These are phyloP conservation scores for Chalaropsis thielavioides DNA, from an alignment of 2,329 filamentous ascomycete species.

Conservation along the genomic window DNA sequence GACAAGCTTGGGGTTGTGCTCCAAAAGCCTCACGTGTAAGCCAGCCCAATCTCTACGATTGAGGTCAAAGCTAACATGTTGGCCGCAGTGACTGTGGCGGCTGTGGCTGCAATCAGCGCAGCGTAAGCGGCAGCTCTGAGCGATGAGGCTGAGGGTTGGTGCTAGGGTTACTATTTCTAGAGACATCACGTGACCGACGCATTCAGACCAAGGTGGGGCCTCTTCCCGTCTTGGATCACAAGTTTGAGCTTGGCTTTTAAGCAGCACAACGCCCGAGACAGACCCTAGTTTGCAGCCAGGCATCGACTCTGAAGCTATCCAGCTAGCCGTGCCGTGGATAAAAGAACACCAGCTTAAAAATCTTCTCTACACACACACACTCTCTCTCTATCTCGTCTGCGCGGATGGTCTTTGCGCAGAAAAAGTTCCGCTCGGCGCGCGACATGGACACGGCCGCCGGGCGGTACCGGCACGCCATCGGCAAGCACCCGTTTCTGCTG, in stretches of 20 bases:
- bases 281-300: too few species aligned
- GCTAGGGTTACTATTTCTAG: neutral
- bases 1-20: neutral
- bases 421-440: conserved; percentile 32
- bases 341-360: neutral
- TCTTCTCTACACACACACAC: neutral
- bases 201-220: neutral
- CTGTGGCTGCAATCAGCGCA: neutral
- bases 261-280: too few species aligned
- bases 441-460: conserved; percentile 56
- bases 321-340: neutral
- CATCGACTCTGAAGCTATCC: too few species aligned
- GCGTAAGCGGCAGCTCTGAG: neutral
- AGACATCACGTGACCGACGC: neutral
- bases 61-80: neutral
- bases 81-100: neutral
- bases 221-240: neutral
- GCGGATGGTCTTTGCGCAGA: conserved; percentile 11
- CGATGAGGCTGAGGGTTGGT: neutral
- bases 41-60: neutral
- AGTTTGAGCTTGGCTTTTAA: neutral
- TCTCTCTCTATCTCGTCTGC: neutral
- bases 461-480: conserved; percentile 60
- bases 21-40: neutral
- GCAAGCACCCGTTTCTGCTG: conserved; percentile 71